Percentiles rank a stretch among this genome's conserved stretches.
phyloP scores from a whole-genome alignment of 371 early-diverging fungal species.

The Mucor lusitanicus region DNA sequence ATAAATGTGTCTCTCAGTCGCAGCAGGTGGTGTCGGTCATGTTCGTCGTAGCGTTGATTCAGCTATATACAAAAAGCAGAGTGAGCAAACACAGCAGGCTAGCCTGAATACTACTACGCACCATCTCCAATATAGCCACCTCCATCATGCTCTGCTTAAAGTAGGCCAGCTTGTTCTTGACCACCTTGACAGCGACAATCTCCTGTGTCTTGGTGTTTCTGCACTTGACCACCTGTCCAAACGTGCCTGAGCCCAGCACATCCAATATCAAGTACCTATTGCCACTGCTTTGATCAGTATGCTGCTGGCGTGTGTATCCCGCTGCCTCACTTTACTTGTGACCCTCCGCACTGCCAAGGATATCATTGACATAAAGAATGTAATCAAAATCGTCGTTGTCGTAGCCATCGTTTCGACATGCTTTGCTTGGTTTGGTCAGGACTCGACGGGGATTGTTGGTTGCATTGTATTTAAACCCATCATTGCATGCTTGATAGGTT shows the following conservation, averaged over 20 bases:
- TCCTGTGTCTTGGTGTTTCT: constrained; percentile 82
- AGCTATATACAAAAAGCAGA: constrained; percentile 43
- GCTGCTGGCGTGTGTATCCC: neutral
- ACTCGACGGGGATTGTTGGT: constrained; percentile 90
- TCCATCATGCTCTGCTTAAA: constrained; percentile 96
- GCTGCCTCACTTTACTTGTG: constrained; percentile 68
- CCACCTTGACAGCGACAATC: constrained; percentile 94
- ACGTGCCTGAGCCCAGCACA: constrained; percentile 95
- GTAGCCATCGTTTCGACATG: constrained; percentile 87
- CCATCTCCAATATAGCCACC: constrained; percentile 86
- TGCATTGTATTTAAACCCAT: constrained; percentile 75
- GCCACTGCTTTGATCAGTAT: neutral
- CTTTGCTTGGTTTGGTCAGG: constrained; percentile 91
- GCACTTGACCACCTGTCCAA: constrained; percentile 98
- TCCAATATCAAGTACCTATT: constrained; percentile 85
- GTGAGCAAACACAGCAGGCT: no score
- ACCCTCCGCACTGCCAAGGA: constrained; percentile 75
- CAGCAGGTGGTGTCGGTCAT: constrained; percentile 83
- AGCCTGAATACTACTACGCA: constrained; percentile 29
- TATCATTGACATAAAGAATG: constrained; percentile 94
- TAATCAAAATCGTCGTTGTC: constrained; percentile 97
- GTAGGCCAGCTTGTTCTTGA: constrained; percentile 95
- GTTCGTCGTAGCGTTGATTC: constrained; percentile 74
- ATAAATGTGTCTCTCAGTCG: constrained; percentile 90
- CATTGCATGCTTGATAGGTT: constrained; percentile 50